Base-by-base conservation (phyloP, 768 basidiomycete genomes). In the Boletus speciosus region DNA sequence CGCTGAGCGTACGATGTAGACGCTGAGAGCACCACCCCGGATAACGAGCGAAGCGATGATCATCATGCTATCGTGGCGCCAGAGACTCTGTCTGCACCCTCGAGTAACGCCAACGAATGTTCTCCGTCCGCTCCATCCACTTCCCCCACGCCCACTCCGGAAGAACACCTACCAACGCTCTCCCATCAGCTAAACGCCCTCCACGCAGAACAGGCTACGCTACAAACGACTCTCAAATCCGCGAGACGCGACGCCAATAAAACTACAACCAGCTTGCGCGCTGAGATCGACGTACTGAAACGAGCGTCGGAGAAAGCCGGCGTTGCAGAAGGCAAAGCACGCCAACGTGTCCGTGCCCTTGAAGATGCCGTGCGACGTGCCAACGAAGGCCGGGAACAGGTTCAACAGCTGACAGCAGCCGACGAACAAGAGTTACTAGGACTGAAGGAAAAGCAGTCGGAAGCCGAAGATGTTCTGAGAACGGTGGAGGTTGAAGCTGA, bases 351-450 rank as follows among this genome's bases (percentile, higher is more conserved):
- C 10, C 78, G 93, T 11, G 90, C 94, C 1, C 73, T 96, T 37
- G 93, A 95, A 66, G 93, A 96, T 64, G 88, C 92, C 3, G 85
- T 88, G 12, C 93, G 90, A 64, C 84, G 90, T 50, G 84, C 89
- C 10, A 83, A 81, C 58, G 78, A 81, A 6, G 78, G 75, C 0
- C 76, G 81, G 9, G 74, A 71, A 21, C 73, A 79, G 14, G 60
- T 81, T 51, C 68, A 84, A 67, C 60, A 70, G 60, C 67, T 70
- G 52, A 66, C 72, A 1, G 61, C 52, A 23, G 71, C 67, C 2
- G 69, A 81, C 36, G 74, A 78, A 47, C 69, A 67, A 14, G 72
- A 73, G 6, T 58, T 81, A 55, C 74, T 73, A 3, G 70, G 56
- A 5, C 64, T 84, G 32, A 66, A 66, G 54, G 73, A 76, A 51